These are phyloP conservation scores for Skeletonema menzelii DNA, from an alignment of 108 stramenopile species.

Conservation along the genomic window DNA sequence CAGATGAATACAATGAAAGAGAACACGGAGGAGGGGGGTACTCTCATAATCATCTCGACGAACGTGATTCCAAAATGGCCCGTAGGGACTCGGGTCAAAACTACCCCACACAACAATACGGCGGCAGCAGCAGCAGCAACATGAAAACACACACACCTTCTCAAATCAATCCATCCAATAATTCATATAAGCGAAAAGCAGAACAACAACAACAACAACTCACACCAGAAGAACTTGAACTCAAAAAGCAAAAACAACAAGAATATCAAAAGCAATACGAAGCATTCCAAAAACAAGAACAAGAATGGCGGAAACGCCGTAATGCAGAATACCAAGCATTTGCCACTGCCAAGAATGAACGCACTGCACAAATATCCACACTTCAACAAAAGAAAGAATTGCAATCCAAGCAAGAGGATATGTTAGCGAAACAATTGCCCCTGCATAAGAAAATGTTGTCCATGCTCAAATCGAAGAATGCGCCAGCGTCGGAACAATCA, in stretches of 20 bases:
- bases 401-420: constrained; percentile 20
- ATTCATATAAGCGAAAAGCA: neutral
- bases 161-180: neutral
- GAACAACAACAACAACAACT: constrained; percentile 1
- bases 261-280: constrained; percentile 10
- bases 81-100: neutral
- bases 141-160: neutral
- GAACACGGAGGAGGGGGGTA: neutral
- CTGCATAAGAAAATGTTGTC: constrained; percentile 40
- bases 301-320: constrained; percentile 19
- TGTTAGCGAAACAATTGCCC: constrained; percentile 20
- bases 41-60: neutral
- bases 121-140: neutral
- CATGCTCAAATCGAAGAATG: constrained; percentile 24
- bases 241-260: constrained; percentile 16
- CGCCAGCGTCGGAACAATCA: constrained; percentile 17
- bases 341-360: constrained; percentile 2
- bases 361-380: constrained; percentile 17
- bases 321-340: constrained; percentile 18
- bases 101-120: neutral
- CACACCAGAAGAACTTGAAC: neutral
- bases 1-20: neutral
- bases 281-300: constrained; percentile 14
- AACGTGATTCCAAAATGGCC: neutral
- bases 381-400: constrained; percentile 28